Base-by-base conservation (phyloP, 73 alveolate species). In the Blepharisma stoltei region DNA sequence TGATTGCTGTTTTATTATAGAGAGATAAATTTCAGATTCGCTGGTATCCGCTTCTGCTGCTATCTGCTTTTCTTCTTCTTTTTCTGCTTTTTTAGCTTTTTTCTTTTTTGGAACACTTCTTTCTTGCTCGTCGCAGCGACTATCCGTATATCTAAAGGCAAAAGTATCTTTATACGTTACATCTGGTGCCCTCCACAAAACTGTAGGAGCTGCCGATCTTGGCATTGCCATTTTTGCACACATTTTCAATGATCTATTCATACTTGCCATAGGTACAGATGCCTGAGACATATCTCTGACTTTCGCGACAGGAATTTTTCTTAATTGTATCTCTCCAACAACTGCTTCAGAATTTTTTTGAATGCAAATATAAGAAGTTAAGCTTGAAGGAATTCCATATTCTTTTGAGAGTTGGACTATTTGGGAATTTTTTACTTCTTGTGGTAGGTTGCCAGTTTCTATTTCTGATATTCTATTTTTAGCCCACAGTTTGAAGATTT, bases 401-500 rank as follows among this genome's bases (percentile, higher is more conserved):
- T 60, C 73, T 14, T 18, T 60, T 9, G 73, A 60, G 46, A 60
- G 38, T 25, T 60, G n/a, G 2, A 18, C 45, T 60, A 60, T 60
- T 38, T 20, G 18, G 5, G 14, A 14, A 14, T 60, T 60, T 8
- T 60, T 60, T 20, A 8, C 73, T 18, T 60, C 45, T 18, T 7
- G 9, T 0, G 11, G 14, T 37, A n/a, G 6, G 14, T 32, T 32
- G 3, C 41, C 66, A 52, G 23, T 20, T 20, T 52, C 66, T 52
- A 52, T 14, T 9, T 60, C 73, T 60, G 14, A n/a, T 14, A 60
- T 60, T 60, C 23, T 60, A 18, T 60, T 60, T 38, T 60, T 60
- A 2, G 73, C 73, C 73, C 73, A 60, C 2, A 60, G 73, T 60
- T 60, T 60, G 23, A 60, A 60, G 4, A 60, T 60, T 60, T 60